Conservation (phyloP, 257 asterid genomes). For the Fraxinus pennsylvanica region DNA sequence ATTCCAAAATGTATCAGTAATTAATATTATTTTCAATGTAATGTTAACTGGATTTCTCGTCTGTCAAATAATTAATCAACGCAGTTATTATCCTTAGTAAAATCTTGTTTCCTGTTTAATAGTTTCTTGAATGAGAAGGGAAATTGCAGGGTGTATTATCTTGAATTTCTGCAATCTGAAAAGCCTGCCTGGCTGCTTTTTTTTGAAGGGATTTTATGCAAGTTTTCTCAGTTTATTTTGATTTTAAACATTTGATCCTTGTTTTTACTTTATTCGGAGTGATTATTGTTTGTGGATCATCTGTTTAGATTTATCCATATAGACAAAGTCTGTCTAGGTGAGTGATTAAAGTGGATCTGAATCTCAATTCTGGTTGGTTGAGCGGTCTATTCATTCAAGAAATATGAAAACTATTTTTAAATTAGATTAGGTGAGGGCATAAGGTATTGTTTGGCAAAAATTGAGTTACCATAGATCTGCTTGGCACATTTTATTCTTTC, state of each 20-base stretch:
- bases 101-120: constrained; percentile 3
- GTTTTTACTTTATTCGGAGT: background rate
- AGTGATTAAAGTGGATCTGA: constrained; percentile 31
- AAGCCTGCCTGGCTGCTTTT: constrained; percentile 34
- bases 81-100: constrained; percentile 18
- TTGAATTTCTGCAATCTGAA: constrained; percentile 23
- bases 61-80: background rate
- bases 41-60: background rate
- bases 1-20: constrained; percentile 11
- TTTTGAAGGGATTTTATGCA: constrained; percentile 24
- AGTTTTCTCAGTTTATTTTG: constrained; percentile 18
- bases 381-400: constrained; percentile 29
- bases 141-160: background rate
- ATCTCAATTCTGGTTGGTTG: constrained; percentile 42
- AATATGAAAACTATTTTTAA: background rate
- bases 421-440: background rate
- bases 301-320: constrained; percentile 11
- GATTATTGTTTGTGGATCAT: constrained; percentile 20
- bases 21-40: constrained; percentile 3
- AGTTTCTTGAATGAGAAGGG: constrained; percentile 17
- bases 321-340: background rate
- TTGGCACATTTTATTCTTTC: no score
- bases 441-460: background rate
- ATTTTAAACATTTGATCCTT: background rate
- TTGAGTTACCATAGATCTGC: background rate